Evolutionary conservation across 768 basidiomycete genomes (phyloP), one percentile per base, ranked within the genome.

Genomic region (Heimioporus sp.): DNA sequence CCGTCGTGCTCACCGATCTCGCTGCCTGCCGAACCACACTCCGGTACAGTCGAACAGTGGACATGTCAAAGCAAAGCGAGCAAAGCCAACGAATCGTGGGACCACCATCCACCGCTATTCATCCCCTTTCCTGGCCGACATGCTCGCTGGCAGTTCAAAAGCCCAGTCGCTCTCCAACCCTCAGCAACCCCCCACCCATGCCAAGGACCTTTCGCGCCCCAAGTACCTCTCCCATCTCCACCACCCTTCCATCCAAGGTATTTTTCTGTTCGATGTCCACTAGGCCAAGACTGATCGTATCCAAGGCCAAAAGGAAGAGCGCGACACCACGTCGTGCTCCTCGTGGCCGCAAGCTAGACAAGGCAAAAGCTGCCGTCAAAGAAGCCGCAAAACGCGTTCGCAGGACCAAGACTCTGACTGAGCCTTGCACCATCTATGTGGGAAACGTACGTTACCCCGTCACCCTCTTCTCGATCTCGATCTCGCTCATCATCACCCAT

Each of bases 361-460:
- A 62, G 54, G 49, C 52, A 41, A 56, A 54, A 34, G 42, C 32
- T 17, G 57, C 58, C 16, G 44, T 49, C 38, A 60, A 56, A 13
- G 48, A 55, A 2, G 60, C 64, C 10, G 55, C 55, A 17, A 64
- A 56, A 46, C 64, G 59, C 16, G 47, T 10, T 10, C 46, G 49
- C 32, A 53, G 3, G 17, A 43, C 51, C 24, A 59, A 54, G 17
- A 49, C 48, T 7, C 7, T 52, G 19, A 43, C 16, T 10, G 63
- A 57, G 9, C 64, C 63, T 49, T 65, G 63, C 31, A 72, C 70
- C 52, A 73, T 81, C 20, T 86, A 73, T 57, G 80, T 85, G 17
- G 85, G 86, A 37, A 87, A 87, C 61, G 86, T 87, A 58, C 54
- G 82, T 71, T 13, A 11, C 12, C 6, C 7, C 10, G 10, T 32